Percentiles rank a stretch among this genome's conserved stretches.
Conservation (phyloP, 2,329 filamentous ascomycete genomes). For the Penicillium hesseltinei region DNA sequence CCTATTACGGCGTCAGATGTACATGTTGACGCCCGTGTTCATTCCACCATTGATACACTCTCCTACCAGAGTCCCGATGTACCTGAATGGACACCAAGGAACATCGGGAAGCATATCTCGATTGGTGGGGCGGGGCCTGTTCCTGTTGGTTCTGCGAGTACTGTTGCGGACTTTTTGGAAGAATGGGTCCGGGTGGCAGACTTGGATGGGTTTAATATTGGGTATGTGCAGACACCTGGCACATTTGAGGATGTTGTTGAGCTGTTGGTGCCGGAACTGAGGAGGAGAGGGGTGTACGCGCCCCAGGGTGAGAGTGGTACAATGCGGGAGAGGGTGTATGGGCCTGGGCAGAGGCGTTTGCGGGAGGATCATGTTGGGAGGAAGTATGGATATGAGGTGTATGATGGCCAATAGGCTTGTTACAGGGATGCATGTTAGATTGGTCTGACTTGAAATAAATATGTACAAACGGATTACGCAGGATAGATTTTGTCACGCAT, state of each 20-base stretch:
- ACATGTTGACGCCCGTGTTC: constrained; percentile 9
- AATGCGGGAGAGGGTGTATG: neutral
- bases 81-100: constrained; percentile 9
- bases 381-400: constrained; percentile 1
- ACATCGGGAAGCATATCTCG: constrained; percentile 14
- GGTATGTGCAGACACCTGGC: constrained; percentile 20
- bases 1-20: constrained; percentile 7
- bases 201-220: constrained; percentile 30
- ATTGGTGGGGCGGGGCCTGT: constrained; percentile 19
- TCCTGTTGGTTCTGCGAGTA: constrained; percentile 7
- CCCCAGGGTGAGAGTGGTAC: neutral
- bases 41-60: constrained; percentile 7
- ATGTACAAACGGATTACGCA: neutral
- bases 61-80: constrained; percentile 8
- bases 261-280: constrained; percentile 25
- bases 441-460: neutral
- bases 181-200: constrained; percentile 23
- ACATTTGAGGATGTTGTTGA: constrained; percentile 29
- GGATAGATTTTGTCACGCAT: neutral
- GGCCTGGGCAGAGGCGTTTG: neutral
- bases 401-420: neutral
- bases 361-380: neutral
- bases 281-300: constrained; percentile 24
- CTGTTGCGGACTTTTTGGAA: constrained; percentile 31
- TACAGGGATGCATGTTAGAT: neutral